These are phyloP conservation scores for Cnidoscolus chayamansa DNA, from an alignment of 441 rosid species.

Conservation along the genomic window DNA sequence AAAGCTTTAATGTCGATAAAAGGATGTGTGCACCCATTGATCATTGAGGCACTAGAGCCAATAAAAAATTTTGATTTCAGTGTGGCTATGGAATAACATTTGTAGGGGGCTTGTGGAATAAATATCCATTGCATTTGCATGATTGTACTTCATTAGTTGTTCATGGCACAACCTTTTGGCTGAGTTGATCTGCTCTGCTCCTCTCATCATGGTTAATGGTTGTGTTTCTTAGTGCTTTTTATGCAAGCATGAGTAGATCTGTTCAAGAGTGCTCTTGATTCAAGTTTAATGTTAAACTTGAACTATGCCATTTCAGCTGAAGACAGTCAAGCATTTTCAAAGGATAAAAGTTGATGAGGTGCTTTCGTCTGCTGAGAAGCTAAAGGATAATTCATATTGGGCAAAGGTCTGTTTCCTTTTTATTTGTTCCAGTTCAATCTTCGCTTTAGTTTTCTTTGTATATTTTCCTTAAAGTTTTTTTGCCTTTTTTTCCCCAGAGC, in stretches of 20 bases:
- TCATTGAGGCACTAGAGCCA: neutral
- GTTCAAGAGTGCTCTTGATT: neutral
- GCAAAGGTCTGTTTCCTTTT: constrained; percentile 55
- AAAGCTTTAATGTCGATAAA: neutral
- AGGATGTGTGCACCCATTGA: neutral
- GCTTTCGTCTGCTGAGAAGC: constrained; percentile 61
- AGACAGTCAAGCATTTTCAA: constrained; percentile 57
- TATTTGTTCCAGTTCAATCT: neutral
- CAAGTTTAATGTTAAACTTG: neutral
- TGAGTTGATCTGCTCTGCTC: neutral
- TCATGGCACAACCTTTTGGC: neutral
- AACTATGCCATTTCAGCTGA: constrained; percentile 48
- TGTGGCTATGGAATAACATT: neutral
- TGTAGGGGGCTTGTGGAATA: neutral
- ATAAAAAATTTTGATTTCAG: neutral
- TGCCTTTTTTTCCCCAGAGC: constrained; percentile 36
- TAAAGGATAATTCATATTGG: constrained; percentile 90
- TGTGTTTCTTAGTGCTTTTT: neutral
- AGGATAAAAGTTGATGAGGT: constrained; percentile 77
- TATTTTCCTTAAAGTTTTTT: neutral
- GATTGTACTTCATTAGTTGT: neutral
- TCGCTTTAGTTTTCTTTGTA: neutral
- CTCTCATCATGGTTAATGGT: neutral
- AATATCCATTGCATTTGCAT: neutral
- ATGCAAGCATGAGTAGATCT: neutral